A percentile compares a stretch with the other conserved stretches of the same genome.
phyloP scores from a whole-genome alignment of 352 stramenopile species.

The Pythium volutum region DNA sequence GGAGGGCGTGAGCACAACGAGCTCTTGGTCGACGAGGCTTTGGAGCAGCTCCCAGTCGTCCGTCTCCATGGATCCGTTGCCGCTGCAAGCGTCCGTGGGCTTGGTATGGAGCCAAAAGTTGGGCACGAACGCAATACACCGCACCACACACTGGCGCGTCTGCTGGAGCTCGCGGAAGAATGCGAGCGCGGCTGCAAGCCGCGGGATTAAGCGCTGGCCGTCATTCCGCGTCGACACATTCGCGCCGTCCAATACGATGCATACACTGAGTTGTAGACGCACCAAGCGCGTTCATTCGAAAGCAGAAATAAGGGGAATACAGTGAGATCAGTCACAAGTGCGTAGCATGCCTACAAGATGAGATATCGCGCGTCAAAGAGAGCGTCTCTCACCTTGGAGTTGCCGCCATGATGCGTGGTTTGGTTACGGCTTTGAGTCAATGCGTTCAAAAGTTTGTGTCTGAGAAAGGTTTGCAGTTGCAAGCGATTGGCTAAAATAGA shows the following conservation, averaged over 20 bases:
- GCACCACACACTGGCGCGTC: conserved; percentile 33
- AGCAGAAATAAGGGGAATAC: not conserved
- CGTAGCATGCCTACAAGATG: not conserved
- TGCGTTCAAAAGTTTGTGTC: not conserved
- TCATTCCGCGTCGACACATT: conserved; percentile 75
- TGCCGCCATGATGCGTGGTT: not conserved
- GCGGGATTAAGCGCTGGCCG: conserved; percentile 42
- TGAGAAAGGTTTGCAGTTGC: not conserved
- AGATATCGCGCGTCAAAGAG: not conserved
- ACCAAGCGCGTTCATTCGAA: not conserved
- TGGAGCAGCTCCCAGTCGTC: conserved; percentile 49
- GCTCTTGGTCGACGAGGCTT: conserved; percentile 55
- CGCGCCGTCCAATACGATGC: conserved; percentile 68
- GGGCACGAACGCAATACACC: conserved; percentile 74
- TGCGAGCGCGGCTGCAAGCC: conserved; percentile 61
- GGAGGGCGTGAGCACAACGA: conserved; percentile 74
- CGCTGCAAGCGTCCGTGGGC: conserved; percentile 24
- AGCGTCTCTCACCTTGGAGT: not conserved
- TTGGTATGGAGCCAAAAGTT: conserved; percentile 84
- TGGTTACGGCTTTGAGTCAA: not conserved
- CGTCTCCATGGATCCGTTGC: conserved; percentile 43
- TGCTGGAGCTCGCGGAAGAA: conserved; percentile 50
- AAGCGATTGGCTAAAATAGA: not conserved
- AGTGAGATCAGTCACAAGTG: not conserved
- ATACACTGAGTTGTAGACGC: conserved; percentile 16